phyloP scores from a whole-genome alignment of 2,329 filamentous ascomycete species.

The Botrytis medusae region DNA sequence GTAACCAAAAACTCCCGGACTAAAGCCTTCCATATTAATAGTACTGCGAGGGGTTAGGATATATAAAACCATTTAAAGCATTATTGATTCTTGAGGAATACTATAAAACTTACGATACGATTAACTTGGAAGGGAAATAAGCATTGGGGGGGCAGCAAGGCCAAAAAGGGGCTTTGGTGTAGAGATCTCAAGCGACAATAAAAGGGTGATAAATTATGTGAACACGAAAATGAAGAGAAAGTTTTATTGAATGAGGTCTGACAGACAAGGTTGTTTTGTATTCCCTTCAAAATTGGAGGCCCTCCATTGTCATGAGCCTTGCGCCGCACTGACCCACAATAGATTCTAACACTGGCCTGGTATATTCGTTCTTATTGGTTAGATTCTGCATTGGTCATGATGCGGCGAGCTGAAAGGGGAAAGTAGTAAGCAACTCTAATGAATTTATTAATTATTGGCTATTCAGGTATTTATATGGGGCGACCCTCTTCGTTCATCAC shows the following conservation, averaged over 20 bases:
- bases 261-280: constrained; percentile 11
- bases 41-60: constrained; percentile 2
- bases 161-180: neutral
- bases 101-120: neutral
- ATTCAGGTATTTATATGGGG: neutral
- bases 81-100: neutral
- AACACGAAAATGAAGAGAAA: neutral
- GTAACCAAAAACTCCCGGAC: neutral
- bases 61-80: neutral
- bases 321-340: neutral
- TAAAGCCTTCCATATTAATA: neutral
- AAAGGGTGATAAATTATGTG: neutral
- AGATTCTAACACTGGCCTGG: neutral
- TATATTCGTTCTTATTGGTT: neutral
- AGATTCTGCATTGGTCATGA: neutral
- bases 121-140: neutral
- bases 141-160: neutral
- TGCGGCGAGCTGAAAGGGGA: constrained; percentile 5
- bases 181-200: neutral
- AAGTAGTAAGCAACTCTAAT: neutral
- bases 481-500: neutral
- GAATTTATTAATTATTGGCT: neutral
- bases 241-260: neutral
- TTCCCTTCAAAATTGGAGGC: neutral
- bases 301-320: constrained; percentile 8